Conservation (phyloP, 495 filamentous ascomycete species). For the Terfezia boudieri region DNA sequence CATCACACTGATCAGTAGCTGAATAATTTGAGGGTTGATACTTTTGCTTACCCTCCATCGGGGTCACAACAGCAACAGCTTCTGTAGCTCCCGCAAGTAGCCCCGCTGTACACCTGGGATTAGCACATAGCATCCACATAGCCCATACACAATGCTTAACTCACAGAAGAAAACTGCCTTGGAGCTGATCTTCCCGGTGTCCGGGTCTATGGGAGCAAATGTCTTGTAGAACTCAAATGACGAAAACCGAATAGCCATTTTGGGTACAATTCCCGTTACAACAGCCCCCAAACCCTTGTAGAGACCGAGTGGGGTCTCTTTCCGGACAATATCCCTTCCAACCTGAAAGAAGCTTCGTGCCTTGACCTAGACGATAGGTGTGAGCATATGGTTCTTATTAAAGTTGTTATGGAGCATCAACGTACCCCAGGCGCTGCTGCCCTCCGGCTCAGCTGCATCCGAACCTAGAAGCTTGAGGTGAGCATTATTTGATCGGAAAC, state of each 20-base stretch:
- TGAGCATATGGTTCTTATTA: slow-evolving; percentile 1
- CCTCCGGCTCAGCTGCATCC: slow-evolving; percentile 91
- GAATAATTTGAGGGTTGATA: not conserved
- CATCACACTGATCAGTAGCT: no score
- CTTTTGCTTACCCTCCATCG: slow-evolving; percentile 44
- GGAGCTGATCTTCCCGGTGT: slow-evolving; percentile 46
- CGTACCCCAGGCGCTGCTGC: slow-evolving; percentile 58
- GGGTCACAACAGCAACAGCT: slow-evolving; percentile 84
- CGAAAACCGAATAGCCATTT: slow-evolving; percentile 99
- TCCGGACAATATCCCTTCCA: slow-evolving; percentile 63
- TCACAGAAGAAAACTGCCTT: slow-evolving; percentile 61
- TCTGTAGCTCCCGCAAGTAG: slow-evolving; percentile 86
- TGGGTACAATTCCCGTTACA: slow-evolving; percentile 87
- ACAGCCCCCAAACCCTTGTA: slow-evolving; percentile 97
- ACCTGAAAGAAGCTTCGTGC: slow-evolving; percentile 74
- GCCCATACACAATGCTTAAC: slow-evolving; percentile 9
- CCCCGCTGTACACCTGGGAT: slow-evolving; percentile 34
- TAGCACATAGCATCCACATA: not conserved
- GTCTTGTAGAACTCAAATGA: slow-evolving; percentile 90
- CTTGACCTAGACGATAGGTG: slow-evolving; percentile 29
- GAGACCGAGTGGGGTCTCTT: slow-evolving; percentile 74
- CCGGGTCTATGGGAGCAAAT: slow-evolving; percentile 11
- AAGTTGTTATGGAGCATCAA: slow-evolving; percentile 1
- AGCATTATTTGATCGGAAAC: no score
- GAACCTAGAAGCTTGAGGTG: slow-evolving; percentile 30